Evolutionary conservation across 1,139 yeast genomes (phyloP), one percentile per base, ranked within the genome.

Genomic region (Candida labiduridarum): DNA sequence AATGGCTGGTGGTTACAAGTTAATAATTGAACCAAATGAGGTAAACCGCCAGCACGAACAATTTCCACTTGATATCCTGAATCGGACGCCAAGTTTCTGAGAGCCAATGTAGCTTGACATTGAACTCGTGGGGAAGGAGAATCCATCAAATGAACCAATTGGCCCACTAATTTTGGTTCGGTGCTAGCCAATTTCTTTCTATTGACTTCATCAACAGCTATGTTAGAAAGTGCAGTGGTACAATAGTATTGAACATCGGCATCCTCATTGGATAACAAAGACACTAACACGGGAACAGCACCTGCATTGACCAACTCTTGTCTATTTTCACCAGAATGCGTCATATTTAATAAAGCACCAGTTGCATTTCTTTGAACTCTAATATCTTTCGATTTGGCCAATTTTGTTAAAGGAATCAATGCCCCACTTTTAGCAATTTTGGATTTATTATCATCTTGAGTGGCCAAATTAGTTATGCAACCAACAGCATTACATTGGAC

Each of bases 401-500:
- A 79, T 68, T 90, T 90, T 1, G 98, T 92, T 62, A 94, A 79
- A 6, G 99, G 99, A 41, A 89, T 85, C 51, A 94, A 78, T 1
- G 99, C 99, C n/a, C 99, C 99, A 39, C 96, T 86, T 50, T 92
- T 87, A 25, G 99, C 99, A 62, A 94, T 94, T 67, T 90, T 91
- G 47, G 95, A 85, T 70, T 94, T 94, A 72, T 94, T 95, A 63
- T 91, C 97, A 69, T 94, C 99, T 70, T 90, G 97, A n/a, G 99
- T 94, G 12, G 99, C 99, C 68, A 94, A 81, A 67, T 94, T 94
- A 36, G 99, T 94, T 66, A 94, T 92, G 67, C 99, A 95, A 9
- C 99, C 99, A 50, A 95, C 99, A 3, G 99, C 99, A 66, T 94
- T 94, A 69, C 99, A 94, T 71, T 95, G 99, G 38, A 95, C 99